These are phyloP conservation scores for Candida tibetensis DNA, from an alignment of 805 yeast genomes.

Conservation along the genomic window DNA sequence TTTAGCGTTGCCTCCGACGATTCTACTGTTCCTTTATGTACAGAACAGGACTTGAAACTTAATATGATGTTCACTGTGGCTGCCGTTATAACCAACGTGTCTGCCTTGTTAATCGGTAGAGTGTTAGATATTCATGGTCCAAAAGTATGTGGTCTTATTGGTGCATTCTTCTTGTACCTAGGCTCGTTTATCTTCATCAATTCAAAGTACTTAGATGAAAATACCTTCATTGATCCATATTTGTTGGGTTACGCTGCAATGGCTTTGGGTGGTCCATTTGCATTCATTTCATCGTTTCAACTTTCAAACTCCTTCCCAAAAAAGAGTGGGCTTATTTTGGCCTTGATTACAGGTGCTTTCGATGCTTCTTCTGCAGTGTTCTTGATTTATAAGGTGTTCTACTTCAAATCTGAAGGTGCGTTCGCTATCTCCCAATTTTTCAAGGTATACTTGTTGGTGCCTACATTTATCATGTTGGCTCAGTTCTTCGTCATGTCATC, in stretches of 20 bases:
- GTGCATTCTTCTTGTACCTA: conserved; percentile 44
- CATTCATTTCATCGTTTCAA: conserved; percentile 55
- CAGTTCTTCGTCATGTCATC: conserved; percentile 49
- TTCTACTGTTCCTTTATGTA: conserved; percentile 39
- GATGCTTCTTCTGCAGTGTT: conserved; percentile 59
- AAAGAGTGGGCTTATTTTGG: conserved; percentile 50
- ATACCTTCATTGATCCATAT: conserved; percentile 46
- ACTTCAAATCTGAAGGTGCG: conserved; percentile 26
- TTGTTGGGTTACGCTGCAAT: conserved; percentile 48
- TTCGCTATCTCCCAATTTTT: conserved; percentile 46
- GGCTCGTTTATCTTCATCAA: conserved; percentile 48
- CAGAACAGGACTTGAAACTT: conserved; percentile 51
- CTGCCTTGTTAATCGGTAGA: conserved; percentile 51
- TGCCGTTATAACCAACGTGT: conserved; percentile 54
- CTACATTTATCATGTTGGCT: conserved; percentile 45
- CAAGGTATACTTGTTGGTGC: conserved; percentile 47
- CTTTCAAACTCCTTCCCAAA: conserved; percentile 56
- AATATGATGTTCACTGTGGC: conserved; percentile 59
- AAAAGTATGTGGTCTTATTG: conserved; percentile 50
- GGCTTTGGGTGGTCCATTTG: conserved; percentile 61
- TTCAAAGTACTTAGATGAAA: conserved; percentile 24
- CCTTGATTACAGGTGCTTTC: conserved; percentile 56
- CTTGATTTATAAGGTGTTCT: conserved; percentile 44
- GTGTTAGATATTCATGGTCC: conserved; percentile 53
- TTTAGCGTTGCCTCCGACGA: background rate